Evolutionary conservation across 1,139 yeast genomes (phyloP).

Genomic region (Yamadazyma jaroonii): DNA sequence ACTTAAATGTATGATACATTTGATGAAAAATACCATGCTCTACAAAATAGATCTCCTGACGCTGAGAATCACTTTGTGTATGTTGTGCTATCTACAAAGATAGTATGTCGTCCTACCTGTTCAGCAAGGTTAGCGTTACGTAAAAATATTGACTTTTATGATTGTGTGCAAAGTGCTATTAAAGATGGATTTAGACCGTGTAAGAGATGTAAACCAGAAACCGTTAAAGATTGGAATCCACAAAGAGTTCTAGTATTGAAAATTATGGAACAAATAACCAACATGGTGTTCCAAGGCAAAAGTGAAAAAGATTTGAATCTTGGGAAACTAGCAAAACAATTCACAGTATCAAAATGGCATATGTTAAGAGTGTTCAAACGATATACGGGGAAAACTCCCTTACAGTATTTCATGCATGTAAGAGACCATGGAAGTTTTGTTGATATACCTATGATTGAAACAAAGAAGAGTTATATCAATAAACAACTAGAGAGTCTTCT

Average conservation of each 20-base stretch:
- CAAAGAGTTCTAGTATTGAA: not conserved
- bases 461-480: not conserved
- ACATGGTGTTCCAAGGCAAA: not conserved
- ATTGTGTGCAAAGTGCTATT: not conserved
- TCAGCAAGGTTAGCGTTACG: not conserved
- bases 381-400: not conserved
- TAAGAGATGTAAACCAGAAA: constrained; percentile 1
- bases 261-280: not conserved
- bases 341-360: constrained; percentile 1
- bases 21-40: constrained; percentile 1
- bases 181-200: constrained; percentile 1
- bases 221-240: not conserved
- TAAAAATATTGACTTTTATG: constrained; percentile 1
- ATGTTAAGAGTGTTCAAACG: constrained; percentile 1
- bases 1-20: not conserved
- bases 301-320: not conserved
- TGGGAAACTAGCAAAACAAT: not conserved
- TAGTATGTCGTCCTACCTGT: constrained; percentile 2
- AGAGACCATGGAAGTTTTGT: not conserved
- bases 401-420: not conserved
- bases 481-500: not conserved
- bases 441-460: not conserved
- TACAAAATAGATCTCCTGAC: not conserved
- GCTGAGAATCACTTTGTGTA: not conserved
- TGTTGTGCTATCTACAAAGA: not conserved